A percentile compares a stretch with the other conserved stretches of the same genome.
Conservation (phyloP, 2,329 filamentous ascomycete species). For the Aspergillus sp. region DNA sequence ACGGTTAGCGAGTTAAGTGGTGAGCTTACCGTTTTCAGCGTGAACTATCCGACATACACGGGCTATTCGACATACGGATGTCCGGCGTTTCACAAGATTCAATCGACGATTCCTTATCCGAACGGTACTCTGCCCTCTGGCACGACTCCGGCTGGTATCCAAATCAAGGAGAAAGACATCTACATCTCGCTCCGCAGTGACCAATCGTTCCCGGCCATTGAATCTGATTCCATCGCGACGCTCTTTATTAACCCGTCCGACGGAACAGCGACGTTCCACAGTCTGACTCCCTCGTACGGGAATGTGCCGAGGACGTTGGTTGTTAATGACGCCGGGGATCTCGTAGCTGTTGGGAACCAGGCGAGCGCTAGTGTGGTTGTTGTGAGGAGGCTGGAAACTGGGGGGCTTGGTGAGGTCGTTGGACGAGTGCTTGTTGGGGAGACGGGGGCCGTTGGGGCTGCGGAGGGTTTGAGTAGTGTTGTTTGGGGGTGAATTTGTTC, state of each 20-base stretch:
- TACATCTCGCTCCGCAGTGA: conserved; percentile 30
- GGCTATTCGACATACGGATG: conserved; percentile 21
- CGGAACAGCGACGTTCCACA: conserved; percentile 51
- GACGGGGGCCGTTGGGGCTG: conserved; percentile 17
- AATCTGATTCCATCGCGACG: conserved; percentile 21
- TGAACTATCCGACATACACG: conserved; percentile 17
- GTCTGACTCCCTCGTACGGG: conserved; percentile 59
- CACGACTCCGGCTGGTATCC: conserved; percentile 23
- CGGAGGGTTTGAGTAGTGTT: conserved; percentile 30
- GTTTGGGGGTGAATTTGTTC: conserved; percentile 16
- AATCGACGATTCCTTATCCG: conserved; percentile 22
- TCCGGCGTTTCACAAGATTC: conserved; percentile 17
- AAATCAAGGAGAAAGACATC: conserved; percentile 12
- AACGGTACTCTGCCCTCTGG: conserved; percentile 18
- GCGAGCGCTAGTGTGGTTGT: conserved; percentile 54
- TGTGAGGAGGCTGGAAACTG: conserved; percentile 51
- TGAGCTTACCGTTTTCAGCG: conserved; percentile 43
- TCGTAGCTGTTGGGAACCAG: conserved; percentile 62
- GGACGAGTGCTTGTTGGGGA: conserved; percentile 25
- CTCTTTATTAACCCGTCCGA: conserved; percentile 44
- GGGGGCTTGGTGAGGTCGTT: conserved; percentile 46
- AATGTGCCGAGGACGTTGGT: conserved; percentile 60
- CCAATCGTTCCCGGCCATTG: conserved; percentile 18
- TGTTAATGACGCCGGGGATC: conserved; percentile 56
- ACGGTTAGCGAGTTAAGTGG: conserved; percentile 55